phyloP scores from a whole-genome alignment of 345 rosid species.

The Eucalyptus sp. region DNA sequence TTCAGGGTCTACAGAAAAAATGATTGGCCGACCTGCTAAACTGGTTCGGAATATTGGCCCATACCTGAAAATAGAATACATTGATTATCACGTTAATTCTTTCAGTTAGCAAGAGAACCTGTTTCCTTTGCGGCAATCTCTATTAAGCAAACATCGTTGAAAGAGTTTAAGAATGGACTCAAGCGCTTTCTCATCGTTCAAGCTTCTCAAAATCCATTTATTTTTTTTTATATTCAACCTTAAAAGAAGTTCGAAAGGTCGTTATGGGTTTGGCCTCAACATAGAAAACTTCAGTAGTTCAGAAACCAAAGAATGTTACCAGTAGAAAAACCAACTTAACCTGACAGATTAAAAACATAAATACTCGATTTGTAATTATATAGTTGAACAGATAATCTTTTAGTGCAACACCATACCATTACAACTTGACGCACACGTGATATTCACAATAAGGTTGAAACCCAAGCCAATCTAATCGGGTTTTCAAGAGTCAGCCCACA shows the following conservation, averaged over 20 bases:
- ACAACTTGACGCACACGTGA: no score
- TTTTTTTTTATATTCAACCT: background rate
- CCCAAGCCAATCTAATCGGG: no score
- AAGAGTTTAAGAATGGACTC: background rate
- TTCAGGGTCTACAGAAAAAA: constrained; percentile 10
- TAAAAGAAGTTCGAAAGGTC: background rate
- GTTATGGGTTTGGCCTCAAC: background rate
- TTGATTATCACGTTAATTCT: background rate
- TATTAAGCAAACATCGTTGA: background rate
- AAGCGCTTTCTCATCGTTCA: background rate
- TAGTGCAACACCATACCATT: no score
- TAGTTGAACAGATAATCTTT: background rate
- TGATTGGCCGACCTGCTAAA: constrained; percentile 1
- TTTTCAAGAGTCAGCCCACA: no score
- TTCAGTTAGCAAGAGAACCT: background rate
- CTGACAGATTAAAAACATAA: background rate
- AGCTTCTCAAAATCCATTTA: background rate
- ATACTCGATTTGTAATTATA: background rate
- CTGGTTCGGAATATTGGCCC: constrained; percentile 8
- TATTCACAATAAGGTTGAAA: no score
- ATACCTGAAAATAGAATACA: background rate
- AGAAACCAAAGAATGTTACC: background rate
- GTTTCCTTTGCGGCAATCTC: background rate
- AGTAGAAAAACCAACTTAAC: background rate
- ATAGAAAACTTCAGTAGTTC: background rate